Conservation (phyloP, 768 basidiomycete species). For the Tricholoma sp. region DNA sequence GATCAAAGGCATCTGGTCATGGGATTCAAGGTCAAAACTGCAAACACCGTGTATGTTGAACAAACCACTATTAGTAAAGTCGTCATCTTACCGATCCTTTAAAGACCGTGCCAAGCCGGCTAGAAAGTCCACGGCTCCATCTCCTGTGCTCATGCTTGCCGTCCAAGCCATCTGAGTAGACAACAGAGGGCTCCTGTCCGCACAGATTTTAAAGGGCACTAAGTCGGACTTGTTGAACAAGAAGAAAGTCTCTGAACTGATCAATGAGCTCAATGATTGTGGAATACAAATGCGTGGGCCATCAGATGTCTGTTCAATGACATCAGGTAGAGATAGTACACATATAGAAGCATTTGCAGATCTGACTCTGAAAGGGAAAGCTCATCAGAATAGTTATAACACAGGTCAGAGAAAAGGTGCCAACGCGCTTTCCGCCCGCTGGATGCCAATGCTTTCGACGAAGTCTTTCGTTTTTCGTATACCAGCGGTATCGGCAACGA, state of each 20-base stretch:
- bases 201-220: constrained; percentile 10
- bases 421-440: constrained; percentile 65
- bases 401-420: constrained; percentile 19
- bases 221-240: constrained; percentile 81
- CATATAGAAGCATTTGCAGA: constrained; percentile 73
- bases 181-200: background rate
- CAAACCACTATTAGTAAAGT: background rate
- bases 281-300: constrained; percentile 31
- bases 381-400: background rate
- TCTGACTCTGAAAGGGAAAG: constrained; percentile 43
- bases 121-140: constrained; percentile 57
- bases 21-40: constrained; percentile 25
- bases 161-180: constrained; percentile 41
- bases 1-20: constrained; percentile 51
- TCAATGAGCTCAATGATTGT: constrained; percentile 39
- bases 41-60: background rate
- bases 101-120: constrained; percentile 49
- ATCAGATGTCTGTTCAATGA: constrained; percentile 16
- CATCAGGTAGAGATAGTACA: constrained; percentile 65
- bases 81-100: constrained; percentile 37
- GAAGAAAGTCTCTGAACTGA: constrained; percentile 57
- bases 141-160: constrained; percentile 54
- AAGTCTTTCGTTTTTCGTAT: constrained; percentile 61
- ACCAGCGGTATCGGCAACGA: constrained; percentile 84
- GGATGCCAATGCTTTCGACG: constrained; percentile 79